A percentile compares a stretch with the other conserved stretches of the same genome.
phyloP scores from a whole-genome alignment of 2,329 filamentous ascomycete genomes.

The Penicillium freii region DNA sequence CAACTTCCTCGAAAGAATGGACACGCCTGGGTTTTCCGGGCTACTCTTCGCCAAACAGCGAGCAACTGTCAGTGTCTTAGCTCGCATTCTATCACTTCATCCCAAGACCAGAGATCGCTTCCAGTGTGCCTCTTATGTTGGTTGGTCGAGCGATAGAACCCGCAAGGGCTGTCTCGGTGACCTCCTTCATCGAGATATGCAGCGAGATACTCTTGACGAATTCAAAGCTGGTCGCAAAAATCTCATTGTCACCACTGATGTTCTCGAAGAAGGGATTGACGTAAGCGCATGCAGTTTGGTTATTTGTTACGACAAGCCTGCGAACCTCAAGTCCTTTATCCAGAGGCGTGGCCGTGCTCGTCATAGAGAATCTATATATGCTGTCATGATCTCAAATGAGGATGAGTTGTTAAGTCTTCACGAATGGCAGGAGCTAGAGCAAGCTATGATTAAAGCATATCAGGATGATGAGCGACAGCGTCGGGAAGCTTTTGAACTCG shows the following conservation, averaged over 20 bases:
- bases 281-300: conserved; percentile 64
- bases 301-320: conserved; percentile 62
- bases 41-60: conserved; percentile 69
- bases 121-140: conserved; percentile 42
- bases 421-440: conserved; percentile 67
- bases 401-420: conserved; percentile 34
- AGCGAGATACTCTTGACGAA: conserved; percentile 53
- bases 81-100: conserved; percentile 56
- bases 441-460: conserved; percentile 69
- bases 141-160: conserved; percentile 45
- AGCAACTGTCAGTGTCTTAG: conserved; percentile 59
- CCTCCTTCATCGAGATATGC: conserved; percentile 48
- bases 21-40: conserved; percentile 50
- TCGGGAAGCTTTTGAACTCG: conserved; percentile 47
- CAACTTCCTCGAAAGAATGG: conserved; percentile 48
- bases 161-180: conserved; percentile 51
- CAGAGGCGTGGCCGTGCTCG: conserved; percentile 65
- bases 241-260: conserved; percentile 57
- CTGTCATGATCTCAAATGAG: conserved; percentile 48
- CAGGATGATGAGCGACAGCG: conserved; percentile 60
- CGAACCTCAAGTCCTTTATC: conserved; percentile 63
- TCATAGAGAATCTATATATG: conserved; percentile 54
- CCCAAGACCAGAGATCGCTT: conserved; percentile 51
- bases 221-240: conserved; percentile 55
- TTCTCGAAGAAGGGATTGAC: conserved; percentile 62